Conservation (phyloP, 2,329 filamentous ascomycete species). For the Pezizomycotina sp. region DNA sequence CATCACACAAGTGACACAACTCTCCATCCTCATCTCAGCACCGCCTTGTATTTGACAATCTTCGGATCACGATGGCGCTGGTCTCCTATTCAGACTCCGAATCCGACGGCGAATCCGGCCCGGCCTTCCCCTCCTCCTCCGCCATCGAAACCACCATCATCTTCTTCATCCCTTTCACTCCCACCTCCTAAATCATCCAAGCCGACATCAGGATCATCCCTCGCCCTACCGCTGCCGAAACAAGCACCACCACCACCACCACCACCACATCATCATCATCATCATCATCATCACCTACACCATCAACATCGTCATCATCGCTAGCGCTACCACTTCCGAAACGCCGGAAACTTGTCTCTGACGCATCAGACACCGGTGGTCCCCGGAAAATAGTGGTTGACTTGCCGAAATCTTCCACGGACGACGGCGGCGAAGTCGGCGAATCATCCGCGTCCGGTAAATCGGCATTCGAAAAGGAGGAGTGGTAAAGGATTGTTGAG, state of each 20-base stretch:
- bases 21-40: too few relatives aligned
- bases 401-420: slow-evolving; percentile 21
- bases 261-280: slow-evolving; percentile 11
- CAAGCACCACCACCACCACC: too few relatives aligned
- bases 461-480: slow-evolving; percentile 5
- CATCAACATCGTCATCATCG: slow-evolving; percentile 14
- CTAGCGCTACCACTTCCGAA: slow-evolving; percentile 19
- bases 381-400: slow-evolving; percentile 24
- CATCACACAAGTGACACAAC: too few relatives aligned
- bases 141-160: too few relatives aligned
- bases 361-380: slow-evolving; percentile 10
- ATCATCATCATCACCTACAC: slow-evolving; percentile 12
- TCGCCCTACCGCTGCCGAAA: slow-evolving; percentile 15
- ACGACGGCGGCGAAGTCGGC: slow-evolving; percentile 18
- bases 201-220: slow-evolving; percentile 12
- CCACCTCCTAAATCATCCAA: slow-evolving; percentile 3
- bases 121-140: too few relatives aligned
- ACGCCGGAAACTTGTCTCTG: slow-evolving; percentile 20
- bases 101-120: slow-evolving; percentile 14
- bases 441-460: slow-evolving; percentile 8
- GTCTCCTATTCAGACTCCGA: slow-evolving; percentile 19
- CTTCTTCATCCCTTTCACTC: slow-evolving; percentile 6
- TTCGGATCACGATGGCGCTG: slow-evolving; percentile 10
- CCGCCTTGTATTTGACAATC: too few relatives aligned
- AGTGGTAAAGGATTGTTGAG: slow-evolving; percentile 20